Conservation (phyloP, 2,329 filamentous ascomycete species). For the Hortaea sp. region DNA sequence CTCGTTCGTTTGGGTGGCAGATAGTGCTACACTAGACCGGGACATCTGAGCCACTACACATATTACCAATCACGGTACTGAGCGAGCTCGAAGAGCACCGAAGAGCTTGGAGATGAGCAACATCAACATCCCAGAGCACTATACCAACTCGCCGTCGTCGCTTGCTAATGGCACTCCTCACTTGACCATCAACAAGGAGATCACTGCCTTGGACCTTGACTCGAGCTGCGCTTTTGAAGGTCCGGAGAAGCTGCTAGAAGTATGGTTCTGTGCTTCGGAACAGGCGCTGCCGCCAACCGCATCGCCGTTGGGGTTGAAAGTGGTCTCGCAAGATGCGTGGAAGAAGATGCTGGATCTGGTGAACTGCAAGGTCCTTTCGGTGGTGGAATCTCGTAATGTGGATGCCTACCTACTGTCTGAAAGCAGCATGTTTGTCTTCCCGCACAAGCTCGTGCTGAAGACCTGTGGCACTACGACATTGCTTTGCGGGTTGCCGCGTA, state of each 20-base stretch:
- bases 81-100: background rate
- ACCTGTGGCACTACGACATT: constrained; percentile 96
- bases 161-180: constrained; percentile 65
- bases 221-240: constrained; percentile 96
- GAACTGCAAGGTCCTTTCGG: constrained; percentile 95
- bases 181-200: constrained; percentile 93
- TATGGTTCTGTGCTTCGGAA: constrained; percentile 87
- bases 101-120: constrained; percentile 63
- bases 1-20: constrained; percentile 95
- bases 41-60: too few relatives aligned
- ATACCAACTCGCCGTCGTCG: constrained; percentile 65
- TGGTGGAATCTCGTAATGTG: constrained; percentile 84
- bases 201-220: constrained; percentile 74
- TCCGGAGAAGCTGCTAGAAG: constrained; percentile 94
- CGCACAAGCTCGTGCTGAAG: constrained; percentile 98
- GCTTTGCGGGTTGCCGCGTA: constrained; percentile 75
- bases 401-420: constrained; percentile 96
- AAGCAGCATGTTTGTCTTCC: constrained; percentile 99
- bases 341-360: constrained; percentile 96
- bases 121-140: constrained; percentile 68
- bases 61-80: background rate
- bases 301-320: constrained; percentile 71
- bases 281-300: constrained; percentile 60
- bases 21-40: constrained; percentile 66
- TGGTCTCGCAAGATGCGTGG: constrained; percentile 75